These are phyloP conservation scores for bread wheat (Triticum aestivum) DNA, from an alignment of 176 grass and related monocot genomes.

Conservation along the genomic window IWGSC_CS_RefSeq_v2.1 NC_057812.1:575366870-575367369, in stretches of 20 bases:
- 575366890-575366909: constrained; percentile 20
- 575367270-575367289: neutral
- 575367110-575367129: neutral
- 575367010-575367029: neutral
- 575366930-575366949: neutral
- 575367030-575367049: neutral
- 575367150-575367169: neutral
- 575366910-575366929: neutral
- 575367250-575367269: neutral
- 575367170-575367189: neutral
- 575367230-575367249: neutral
- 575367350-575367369: neutral
- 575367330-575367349: neutral
- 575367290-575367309: neutral
- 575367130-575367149: neutral
- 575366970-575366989: neutral
- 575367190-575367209: neutral
- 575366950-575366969: neutral
- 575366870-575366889: constrained; percentile 5
- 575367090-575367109: neutral
- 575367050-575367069: neutral
- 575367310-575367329: neutral
- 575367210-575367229: neutral
- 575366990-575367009: neutral
- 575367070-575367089: neutral